These are phyloP conservation scores for Sporothrix variecibatus DNA, from an alignment of 2,329 filamentous ascomycete species.

Conservation along the genomic window DNA sequence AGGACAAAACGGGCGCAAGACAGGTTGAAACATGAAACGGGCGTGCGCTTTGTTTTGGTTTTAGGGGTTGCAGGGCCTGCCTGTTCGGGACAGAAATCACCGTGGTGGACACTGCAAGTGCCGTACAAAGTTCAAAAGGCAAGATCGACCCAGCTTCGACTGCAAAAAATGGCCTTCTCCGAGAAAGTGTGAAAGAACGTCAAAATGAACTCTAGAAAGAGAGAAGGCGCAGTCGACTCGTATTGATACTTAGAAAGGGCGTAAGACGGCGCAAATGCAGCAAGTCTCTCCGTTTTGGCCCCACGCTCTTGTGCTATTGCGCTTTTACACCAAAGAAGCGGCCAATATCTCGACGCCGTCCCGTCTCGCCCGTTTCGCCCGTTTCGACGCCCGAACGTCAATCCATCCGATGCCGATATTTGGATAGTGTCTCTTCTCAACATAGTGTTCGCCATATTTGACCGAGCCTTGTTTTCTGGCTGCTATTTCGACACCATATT, in stretches of 20 bases:
- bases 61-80: conserved; percentile 10
- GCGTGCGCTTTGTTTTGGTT: conserved; percentile 7
- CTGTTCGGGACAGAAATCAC: neutral
- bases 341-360: conserved; percentile 12
- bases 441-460: neutral
- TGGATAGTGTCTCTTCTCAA: neutral
- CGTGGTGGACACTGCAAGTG: neutral
- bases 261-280: neutral
- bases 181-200: neutral
- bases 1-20: neutral
- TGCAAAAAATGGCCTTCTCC: neutral
- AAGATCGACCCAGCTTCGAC: neutral
- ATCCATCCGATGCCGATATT: neutral
- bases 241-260: neutral
- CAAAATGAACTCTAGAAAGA: neutral
- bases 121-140: neutral
- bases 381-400: neutral
- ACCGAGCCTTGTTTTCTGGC: neutral
- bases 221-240: neutral
- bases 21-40: conserved; percentile 18
- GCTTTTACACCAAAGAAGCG: neutral
- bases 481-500: neutral
- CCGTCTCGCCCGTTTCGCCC: neutral
- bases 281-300: neutral
- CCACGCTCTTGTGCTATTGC: neutral